Evolutionary conservation across 1,284 basidiomycete species (phyloP), one percentile per base, ranked within the genome.

Genomic region (Leccinum fuscescens): DNA sequence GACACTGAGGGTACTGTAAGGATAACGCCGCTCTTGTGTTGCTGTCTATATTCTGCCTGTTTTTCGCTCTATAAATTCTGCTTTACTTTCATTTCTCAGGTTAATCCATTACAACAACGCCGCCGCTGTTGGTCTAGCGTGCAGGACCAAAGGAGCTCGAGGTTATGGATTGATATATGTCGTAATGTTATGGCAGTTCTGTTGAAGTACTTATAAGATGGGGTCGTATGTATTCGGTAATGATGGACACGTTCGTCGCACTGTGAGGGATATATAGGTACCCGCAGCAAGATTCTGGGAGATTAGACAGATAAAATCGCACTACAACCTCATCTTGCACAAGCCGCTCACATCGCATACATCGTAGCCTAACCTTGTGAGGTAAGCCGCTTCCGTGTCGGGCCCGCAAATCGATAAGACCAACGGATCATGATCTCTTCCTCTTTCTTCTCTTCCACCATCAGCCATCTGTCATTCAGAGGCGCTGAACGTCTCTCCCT

Each of bases 1-100:
- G 90, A 86, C 86, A 70, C 74, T 91, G 66, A 80, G 89, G 70
- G 86, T 91, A 62, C 81, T 91, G 79, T 92, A 82, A 57, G 56
- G 54, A 57, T 62, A 56, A 59, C 22, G 48, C 57, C 31, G 54
- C 58, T 71, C 24, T 65, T 64, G 50, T 63, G 58, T 62, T 58
- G 56, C 54, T 66, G 46, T 69, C 66, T 39, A 54, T 37, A 59
- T 61, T 66, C 67, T 66, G 60, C 64, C 67, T 70, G 62, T 70
- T 73, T 68, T 63, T 46, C 33, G 64, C 65, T 73, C 62, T 68
- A 73, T 72, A 72, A 56, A 62, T 69, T 62, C 61, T 66, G 66
- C 64, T 71, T 63, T 55, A 35, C 58, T 58, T 52, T 61, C 57
- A 51, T 61, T 56, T 54, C 59, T 46, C 49, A 54, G 52, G 49